phyloP scores from a whole-genome alignment of 2,329 filamentous ascomycete genomes.

The Claviceps monticola region DNA sequence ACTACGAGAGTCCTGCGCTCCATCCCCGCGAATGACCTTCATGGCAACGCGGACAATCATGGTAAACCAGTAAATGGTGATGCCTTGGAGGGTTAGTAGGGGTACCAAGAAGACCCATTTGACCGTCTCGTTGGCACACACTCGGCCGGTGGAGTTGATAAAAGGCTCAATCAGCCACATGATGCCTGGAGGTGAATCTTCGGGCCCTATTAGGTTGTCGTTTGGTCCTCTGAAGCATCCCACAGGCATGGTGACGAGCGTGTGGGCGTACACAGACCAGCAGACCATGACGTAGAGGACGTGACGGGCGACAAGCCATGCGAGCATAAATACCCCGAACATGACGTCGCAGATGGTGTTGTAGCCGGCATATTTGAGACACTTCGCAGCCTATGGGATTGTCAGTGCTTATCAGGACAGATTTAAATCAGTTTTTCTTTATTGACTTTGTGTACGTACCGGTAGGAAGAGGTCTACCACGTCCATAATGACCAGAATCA shows the following conservation, averaged over 20 bases:
- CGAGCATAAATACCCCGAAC: slow-evolving; percentile 74
- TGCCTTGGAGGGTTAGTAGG: slow-evolving; percentile 61
- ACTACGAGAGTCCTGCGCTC: slow-evolving; percentile 75
- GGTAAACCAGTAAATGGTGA: slow-evolving; percentile 78
- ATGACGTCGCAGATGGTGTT: slow-evolving; percentile 63
- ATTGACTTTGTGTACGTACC: slow-evolving; percentile 33
- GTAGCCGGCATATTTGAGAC: slow-evolving; percentile 78
- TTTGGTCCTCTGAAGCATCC: slow-evolving; percentile 58
- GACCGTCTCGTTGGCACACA: slow-evolving; percentile 71
- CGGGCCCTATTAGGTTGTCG: slow-evolving; percentile 39
- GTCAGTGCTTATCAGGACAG: neutral
- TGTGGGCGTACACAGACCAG: slow-evolving; percentile 65
- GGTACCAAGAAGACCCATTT: slow-evolving; percentile 63
- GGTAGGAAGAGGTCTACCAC: slow-evolving; percentile 79
- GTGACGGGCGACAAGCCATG: slow-evolving; percentile 77
- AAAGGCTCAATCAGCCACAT: slow-evolving; percentile 63
- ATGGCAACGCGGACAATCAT: slow-evolving; percentile 78
- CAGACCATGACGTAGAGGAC: slow-evolving; percentile 64
- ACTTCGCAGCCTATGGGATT: slow-evolving; percentile 60
- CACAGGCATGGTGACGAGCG: slow-evolving; percentile 44
- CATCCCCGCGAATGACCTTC: slow-evolving; percentile 60
- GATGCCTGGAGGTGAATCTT: slow-evolving; percentile 34
- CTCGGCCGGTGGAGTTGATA: slow-evolving; percentile 50
- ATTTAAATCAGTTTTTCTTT: neutral
- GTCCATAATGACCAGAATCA: slow-evolving; percentile 88